Percentiles rank a stretch among this genome's conserved stretches.
phyloP scores from a whole-genome alignment of 1,284 basidiomycete species.

The Puccinia horiana region DNA sequence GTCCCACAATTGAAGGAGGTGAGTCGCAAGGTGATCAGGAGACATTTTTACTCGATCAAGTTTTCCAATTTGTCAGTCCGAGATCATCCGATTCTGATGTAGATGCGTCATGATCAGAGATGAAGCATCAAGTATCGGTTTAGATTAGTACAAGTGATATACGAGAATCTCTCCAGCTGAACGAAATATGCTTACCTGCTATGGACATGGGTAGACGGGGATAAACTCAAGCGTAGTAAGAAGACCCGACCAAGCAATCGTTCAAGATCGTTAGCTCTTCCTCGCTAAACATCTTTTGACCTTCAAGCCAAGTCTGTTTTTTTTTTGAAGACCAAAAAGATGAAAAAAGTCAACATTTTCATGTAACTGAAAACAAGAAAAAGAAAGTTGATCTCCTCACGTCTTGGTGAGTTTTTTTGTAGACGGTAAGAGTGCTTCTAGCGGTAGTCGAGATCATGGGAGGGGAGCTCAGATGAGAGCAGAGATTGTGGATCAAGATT shows the following conservation, averaged over 20 bases:
- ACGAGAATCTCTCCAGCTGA: background rate
- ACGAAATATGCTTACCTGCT: too few relatives aligned
- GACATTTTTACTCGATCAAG: too few relatives aligned
- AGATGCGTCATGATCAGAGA: too few relatives aligned
- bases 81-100: too few relatives aligned
- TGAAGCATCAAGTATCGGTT: too few relatives aligned
- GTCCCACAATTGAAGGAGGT: too few relatives aligned
- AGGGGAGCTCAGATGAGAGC: constrained; percentile 44
- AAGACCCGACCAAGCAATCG: constrained; percentile 47
- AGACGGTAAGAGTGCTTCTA: constrained; percentile 31
- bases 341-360: background rate
- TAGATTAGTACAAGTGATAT: too few relatives aligned
- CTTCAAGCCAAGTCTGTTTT: constrained; percentile 46
- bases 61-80: too few relatives aligned
- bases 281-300: constrained; percentile 38
- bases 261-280: constrained; percentile 43
- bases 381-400: background rate
- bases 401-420: constrained; percentile 48
- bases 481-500: constrained; percentile 34
- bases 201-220: background rate
- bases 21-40: too few relatives aligned
- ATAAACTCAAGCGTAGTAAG: constrained; percentile 37
- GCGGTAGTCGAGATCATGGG: constrained; percentile 43
- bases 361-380: background rate
- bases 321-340: background rate